A percentile compares a stretch with the other conserved stretches of the same genome.
These are phyloP conservation scores for Zopfia rhizophila DNA, from an alignment of 2,329 filamentous ascomycete genomes.

Conservation along the genomic window DNA sequence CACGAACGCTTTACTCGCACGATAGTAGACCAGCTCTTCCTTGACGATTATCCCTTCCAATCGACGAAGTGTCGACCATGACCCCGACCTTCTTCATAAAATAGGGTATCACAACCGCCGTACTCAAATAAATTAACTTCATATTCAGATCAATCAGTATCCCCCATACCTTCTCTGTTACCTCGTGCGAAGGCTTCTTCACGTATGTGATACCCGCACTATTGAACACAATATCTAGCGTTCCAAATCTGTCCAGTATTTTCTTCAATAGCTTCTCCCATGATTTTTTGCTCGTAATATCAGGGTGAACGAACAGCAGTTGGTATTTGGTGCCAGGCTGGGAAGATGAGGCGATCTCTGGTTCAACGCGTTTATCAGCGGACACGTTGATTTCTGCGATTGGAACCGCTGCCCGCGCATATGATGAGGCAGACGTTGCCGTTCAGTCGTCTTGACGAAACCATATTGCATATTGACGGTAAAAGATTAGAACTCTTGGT, in stretches of 20 bases:
- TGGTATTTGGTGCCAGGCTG: too few relatives aligned
- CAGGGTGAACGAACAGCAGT: constrained; percentile 1
- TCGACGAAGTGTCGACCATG: constrained; percentile 25
- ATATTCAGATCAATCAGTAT: constrained; percentile 46
- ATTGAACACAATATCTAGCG: constrained; percentile 36
- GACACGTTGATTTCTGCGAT: too few relatives aligned
- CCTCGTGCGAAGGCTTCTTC: constrained; percentile 34
- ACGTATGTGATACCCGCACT: constrained; percentile 36
- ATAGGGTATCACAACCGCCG: constrained; percentile 40
- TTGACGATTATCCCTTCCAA: constrained; percentile 4
- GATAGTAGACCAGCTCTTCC: constrained; percentile 68
- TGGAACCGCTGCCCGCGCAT: too few relatives aligned
- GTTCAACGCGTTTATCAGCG: too few relatives aligned
- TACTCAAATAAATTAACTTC: constrained; percentile 42
- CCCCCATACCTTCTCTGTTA: constrained; percentile 42
- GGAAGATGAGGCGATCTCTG: too few relatives aligned
- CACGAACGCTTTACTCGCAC: constrained; percentile 71
- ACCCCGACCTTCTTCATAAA: constrained; percentile 31
- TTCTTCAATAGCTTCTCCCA: constrained; percentile 33
- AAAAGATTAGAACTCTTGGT: too few relatives aligned
- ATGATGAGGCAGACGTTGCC: too few relatives aligned
- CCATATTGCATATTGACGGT: too few relatives aligned
- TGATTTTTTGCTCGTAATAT: neutral
- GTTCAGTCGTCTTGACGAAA: too few relatives aligned
- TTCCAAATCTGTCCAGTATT: constrained; percentile 34